Conservation (phyloP, 148 eudicot species). For the Rheum nobile region DNA sequence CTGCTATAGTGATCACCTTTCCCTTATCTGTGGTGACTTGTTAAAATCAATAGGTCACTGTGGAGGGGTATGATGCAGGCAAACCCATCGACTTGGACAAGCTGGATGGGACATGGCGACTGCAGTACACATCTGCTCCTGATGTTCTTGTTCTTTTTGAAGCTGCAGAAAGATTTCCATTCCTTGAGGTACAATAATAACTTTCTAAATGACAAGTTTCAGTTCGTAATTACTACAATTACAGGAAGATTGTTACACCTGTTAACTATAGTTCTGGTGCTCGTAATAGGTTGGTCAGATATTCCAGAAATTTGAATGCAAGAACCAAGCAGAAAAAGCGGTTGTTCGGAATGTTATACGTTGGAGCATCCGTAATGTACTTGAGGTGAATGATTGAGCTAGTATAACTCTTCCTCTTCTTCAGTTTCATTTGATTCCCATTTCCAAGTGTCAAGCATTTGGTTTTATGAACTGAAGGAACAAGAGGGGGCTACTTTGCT, state of each 20-base stretch:
- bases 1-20: not conserved
- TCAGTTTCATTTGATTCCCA: not conserved
- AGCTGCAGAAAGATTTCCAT: conserved; percentile 62
- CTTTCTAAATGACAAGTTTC: not conserved
- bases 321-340: conserved; percentile 36
- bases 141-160: conserved; percentile 79
- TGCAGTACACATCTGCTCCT: conserved; percentile 94
- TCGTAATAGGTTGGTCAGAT: conserved; percentile 76
- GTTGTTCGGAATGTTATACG: conserved; percentile 67
- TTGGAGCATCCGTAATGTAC: conserved; percentile 65
- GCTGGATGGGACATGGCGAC: conserved; percentile 87
- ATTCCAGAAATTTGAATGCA: conserved; percentile 85
- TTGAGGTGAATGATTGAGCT: conserved; percentile 40
- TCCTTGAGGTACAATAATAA: conserved; percentile 46
- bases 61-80: conserved; percentile 59
- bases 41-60: conserved; percentile 34
- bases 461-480: conserved; percentile 34
- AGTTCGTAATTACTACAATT: not conserved
- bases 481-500: conserved; percentile 88
- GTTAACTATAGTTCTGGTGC: not conserved
- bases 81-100: conserved; percentile 35
- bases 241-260: not conserved
- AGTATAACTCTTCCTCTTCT: not conserved
- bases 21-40: not conserved
- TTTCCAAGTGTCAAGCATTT: not conserved